A percentile compares a stretch with the other conserved stretches of the same genome.
Evolutionary conservation across 495 filamentous ascomycete genomes (phyloP).

Genomic region (Tirmania nivea): DNA sequence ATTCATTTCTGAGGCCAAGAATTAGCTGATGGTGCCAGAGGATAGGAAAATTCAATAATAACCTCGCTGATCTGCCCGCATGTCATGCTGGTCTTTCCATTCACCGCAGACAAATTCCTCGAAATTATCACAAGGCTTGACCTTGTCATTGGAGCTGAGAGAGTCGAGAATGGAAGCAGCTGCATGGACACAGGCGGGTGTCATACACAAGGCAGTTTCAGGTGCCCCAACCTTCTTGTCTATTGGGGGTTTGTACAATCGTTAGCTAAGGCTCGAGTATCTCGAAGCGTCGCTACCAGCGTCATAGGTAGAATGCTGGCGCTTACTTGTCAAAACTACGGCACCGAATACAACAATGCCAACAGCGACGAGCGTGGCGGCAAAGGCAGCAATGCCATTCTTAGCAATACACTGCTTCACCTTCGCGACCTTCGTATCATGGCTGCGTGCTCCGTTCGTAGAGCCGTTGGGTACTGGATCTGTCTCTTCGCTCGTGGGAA

Average conservation of each 20-base stretch:
- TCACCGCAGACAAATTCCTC: slow-evolving; percentile 49
- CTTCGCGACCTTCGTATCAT: not conserved
- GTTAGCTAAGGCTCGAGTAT: too few species aligned
- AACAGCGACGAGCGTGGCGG: not conserved
- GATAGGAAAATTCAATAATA: slow-evolving; percentile 38
- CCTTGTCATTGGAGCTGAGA: slow-evolving; percentile 38
- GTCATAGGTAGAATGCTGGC: too few species aligned
- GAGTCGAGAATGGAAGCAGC: slow-evolving; percentile 46
- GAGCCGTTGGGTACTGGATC: too few species aligned
- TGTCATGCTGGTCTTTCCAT: slow-evolving; percentile 41
- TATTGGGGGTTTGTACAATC: not conserved
- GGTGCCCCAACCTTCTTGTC: not conserved
- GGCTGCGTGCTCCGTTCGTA: too few species aligned
- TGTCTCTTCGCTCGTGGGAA: too few species aligned
- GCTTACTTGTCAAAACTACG: not conserved
- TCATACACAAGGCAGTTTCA: slow-evolving; percentile 25
- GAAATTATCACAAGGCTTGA: slow-evolving; percentile 50
- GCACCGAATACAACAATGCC: not conserved
- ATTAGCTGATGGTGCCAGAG: slow-evolving; percentile 33
- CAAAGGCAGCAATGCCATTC: not conserved
- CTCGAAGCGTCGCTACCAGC: too few species aligned
- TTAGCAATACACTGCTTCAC: not conserved
- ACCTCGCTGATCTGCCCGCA: slow-evolving; percentile 41
- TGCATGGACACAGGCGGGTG: slow-evolving; percentile 44
- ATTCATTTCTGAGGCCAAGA: slow-evolving; percentile 34